These are phyloP conservation scores for Novymonas esmeraldas DNA, from an alignment of 208 protist genomes.

Conservation along the genomic window DNA sequence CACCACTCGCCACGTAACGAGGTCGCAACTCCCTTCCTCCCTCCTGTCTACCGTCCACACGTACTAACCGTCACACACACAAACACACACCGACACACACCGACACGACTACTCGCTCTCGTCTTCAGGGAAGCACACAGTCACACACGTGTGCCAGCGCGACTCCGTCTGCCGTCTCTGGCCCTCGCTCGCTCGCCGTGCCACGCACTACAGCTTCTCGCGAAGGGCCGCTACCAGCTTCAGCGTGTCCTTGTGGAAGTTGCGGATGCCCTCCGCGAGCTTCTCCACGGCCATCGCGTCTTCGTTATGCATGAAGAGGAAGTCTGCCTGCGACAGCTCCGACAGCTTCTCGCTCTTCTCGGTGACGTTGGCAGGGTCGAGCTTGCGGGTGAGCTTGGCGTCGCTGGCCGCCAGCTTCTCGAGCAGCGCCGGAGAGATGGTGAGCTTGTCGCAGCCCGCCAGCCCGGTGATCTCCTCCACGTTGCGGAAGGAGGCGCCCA, in stretches of 20 bases:
- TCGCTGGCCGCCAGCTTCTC: constrained; percentile 81
- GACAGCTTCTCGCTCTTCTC: constrained; percentile 55
- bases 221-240: constrained; percentile 87
- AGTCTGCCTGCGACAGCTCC: constrained; percentile 72
- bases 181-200: not conserved
- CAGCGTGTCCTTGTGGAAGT: constrained; percentile 93
- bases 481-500: constrained; percentile 98
- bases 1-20: not conserved
- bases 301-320: constrained; percentile 83
- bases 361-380: constrained; percentile 50
- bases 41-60: no score
- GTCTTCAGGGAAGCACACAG: no score
- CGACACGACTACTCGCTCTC: no score
- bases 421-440: constrained; percentile 96
- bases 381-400: constrained; percentile 52
- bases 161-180: not conserved
- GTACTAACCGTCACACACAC: no score
- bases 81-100: no score
- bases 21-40: not conserved
- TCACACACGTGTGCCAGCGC: not conserved
- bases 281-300: constrained; percentile 98
- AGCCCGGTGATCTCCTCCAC: constrained; percentile 93
- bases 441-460: constrained; percentile 97
- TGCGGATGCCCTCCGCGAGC: constrained; percentile 96
- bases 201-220: constrained; percentile 44